Evolutionary conservation across 768 basidiomycete genomes (phyloP), one percentile per base, ranked within the genome.

Genomic region (Clitopilus passeckerianus): DNA sequence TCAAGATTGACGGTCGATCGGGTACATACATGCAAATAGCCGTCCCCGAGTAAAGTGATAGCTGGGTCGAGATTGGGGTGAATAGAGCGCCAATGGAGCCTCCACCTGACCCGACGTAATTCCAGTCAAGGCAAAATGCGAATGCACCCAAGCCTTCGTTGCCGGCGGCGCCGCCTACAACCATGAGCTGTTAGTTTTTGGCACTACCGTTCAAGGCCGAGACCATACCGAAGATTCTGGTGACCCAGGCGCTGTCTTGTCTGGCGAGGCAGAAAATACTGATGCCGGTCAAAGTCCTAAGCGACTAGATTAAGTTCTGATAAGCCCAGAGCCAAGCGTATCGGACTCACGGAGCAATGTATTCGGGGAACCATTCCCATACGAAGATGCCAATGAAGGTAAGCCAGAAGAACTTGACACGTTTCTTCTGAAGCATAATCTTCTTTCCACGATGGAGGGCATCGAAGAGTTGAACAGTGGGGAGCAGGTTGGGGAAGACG

Each of bases 351-450:
- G 60, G 80, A 61, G 70, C 78, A 68, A 69, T 81, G 64, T 74
- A 81, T 63, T 82, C 76, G 1, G 84, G 84, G 69, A 85, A 73
- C 74, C 81, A 75, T 66, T 85, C 84, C 75, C 80, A 83, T 50
- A 80, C 61, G 61, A 85, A 83, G 63, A 86, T 85, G 6, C 69
- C 77, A 18, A 79, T 68, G 63, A 83, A 83, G 0, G 80, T 70
- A 0, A 68, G 65, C 83, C 81, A 85, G 74, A 83, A 86, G 57
- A 83, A 80, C 68, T 74, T 85, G 64, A 82, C 73, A 23, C 84
- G 81, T 66, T 84, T 84, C 68, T 76, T 77, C 72, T 71, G 63
- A 68, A 75, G 67, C 69, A 77, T 65, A 62, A 71, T 70, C 58
- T 74, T 75, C 70, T 79, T 72, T 59, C 78, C 72, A 35, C 74